Conservation (phyloP, 768 basidiomycete genomes). For the Suillus lakei region DNA sequence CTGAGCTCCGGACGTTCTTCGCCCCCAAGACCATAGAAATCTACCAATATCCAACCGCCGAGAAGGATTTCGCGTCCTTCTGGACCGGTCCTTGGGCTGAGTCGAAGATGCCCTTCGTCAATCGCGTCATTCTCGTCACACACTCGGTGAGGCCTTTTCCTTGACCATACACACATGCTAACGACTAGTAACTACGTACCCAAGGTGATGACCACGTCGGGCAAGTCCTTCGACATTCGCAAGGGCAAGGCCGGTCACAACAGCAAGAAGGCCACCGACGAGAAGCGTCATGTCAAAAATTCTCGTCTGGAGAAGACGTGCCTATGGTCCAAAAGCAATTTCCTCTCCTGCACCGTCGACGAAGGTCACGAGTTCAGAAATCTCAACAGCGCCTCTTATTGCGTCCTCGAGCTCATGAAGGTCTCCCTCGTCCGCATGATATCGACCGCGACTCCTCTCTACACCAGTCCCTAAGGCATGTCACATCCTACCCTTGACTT, state of each 20-base stretch:
- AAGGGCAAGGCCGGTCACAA: background rate
- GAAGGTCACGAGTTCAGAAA: conserved; percentile 33
- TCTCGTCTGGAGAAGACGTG: background rate
- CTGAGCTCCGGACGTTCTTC: conserved; percentile 1
- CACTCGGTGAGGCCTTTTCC: background rate
- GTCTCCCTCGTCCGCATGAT: conserved; percentile 16
- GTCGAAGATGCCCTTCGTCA: background rate
- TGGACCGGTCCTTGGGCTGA: background rate
- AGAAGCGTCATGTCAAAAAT: background rate
- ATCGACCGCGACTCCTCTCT: conserved; percentile 37
- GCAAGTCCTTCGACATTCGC: background rate
- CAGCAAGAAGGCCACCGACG: background rate
- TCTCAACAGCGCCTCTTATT: conserved; percentile 17
- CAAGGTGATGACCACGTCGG: background rate
- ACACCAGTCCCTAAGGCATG: conserved; percentile 28
- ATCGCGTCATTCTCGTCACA: conserved; percentile 1
- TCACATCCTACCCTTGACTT: background rate
- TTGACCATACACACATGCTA: background rate
- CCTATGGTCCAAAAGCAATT: conserved; percentile 15
- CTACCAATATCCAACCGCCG: background rate
- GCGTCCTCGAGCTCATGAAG: conserved; percentile 17
- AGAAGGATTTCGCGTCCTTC: background rate
- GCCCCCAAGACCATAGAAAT: background rate
- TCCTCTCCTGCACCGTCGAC: conserved; percentile 22
- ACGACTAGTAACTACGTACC: background rate